Conservation (phyloP, 2,329 filamentous ascomycete genomes). For the Colletotrichum chrysophilum region DNA sequence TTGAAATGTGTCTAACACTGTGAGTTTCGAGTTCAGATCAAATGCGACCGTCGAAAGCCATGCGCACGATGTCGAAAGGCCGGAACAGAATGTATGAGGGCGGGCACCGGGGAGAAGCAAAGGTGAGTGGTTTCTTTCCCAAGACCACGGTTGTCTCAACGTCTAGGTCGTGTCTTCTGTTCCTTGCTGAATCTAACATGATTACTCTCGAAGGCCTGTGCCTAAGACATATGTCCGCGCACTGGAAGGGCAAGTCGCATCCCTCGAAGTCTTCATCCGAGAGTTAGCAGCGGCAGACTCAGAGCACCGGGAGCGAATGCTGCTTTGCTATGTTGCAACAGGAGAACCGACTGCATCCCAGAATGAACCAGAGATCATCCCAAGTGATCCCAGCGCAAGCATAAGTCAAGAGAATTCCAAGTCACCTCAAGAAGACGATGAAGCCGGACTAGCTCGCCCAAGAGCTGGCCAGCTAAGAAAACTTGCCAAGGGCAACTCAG, state of each 20-base stretch:
- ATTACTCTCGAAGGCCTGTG: constrained; percentile 39
- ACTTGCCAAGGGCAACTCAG: constrained; percentile 39
- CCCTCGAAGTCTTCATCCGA: constrained; percentile 49
- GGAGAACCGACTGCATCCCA: background rate
- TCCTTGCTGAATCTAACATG: background rate
- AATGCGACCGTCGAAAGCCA: constrained; percentile 56
- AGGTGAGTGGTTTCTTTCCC: constrained; percentile 31
- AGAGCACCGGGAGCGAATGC: background rate
- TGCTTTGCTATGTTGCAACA: background rate
- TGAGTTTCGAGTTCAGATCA: constrained; percentile 41
- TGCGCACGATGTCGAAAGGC: constrained; percentile 54
- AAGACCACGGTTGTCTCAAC: background rate
- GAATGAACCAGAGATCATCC: background rate
- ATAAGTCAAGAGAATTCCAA: background rate
- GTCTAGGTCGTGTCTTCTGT: background rate
- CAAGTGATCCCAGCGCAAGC: background rate
- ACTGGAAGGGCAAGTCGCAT: constrained; percentile 50
- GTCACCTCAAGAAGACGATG: background rate
- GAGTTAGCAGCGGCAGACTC: constrained; percentile 46
- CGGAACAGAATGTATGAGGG: constrained; percentile 42
- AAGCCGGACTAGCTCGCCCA: background rate
- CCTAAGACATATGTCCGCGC: constrained; percentile 52
- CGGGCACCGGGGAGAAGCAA: constrained; percentile 47
- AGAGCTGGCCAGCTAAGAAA: constrained; percentile 41
- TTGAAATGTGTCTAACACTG: constrained; percentile 28